Evolutionary conservation across 805 yeast species (phyloP), one percentile per base, ranked within the genome.

Genomic region (Jamesozyma rosinii): DNA sequence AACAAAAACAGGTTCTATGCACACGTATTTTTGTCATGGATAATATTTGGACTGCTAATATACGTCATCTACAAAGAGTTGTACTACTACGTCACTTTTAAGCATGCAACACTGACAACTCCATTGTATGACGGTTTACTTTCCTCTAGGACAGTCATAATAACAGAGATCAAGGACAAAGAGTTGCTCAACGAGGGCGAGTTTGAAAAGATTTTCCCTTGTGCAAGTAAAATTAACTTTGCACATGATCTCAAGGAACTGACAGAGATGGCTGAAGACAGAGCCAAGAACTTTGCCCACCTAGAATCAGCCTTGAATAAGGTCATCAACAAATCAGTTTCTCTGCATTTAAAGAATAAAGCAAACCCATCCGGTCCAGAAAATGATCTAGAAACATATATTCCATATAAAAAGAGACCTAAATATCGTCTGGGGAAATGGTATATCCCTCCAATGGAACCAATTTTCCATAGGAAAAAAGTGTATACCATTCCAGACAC

Each of bases 401-500:
- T 87, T 48, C 72, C 75, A 4, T 68, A 66, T 39, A 81, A 83
- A 64, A 88, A 87, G 69, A 75, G 90, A 53, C 97, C 97, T 38
- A 81, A 85, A 29, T 90, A 86, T 64, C 76, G 76, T 49, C 72
- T 87, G 54, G 77, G 77, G 44, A 58, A 61, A 45, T 76, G 54
- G 47, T 53, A 48, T 40, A 35, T 50, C 14, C 53, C 55, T 20
- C 51, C 51, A 15, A 38, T 48, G 37, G 38, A 49, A 41, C 30
- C 49, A 44, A 34, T 36, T 75, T 55, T 78, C 77, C 44, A 64
- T 39, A 95, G 96, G 46, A 65, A 83, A 65, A 89, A 89, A 66
- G 95, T 89, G 44, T 81, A 82, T 54, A 83, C 96, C 29, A 75
- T 90, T 56, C 75, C 81, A 41, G 83, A 87, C 58, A 79, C 83